These are phyloP conservation scores for Saccharomycopsis fodiens DNA, from an alignment of 805 yeast genomes.

Conservation along the genomic window DNA sequence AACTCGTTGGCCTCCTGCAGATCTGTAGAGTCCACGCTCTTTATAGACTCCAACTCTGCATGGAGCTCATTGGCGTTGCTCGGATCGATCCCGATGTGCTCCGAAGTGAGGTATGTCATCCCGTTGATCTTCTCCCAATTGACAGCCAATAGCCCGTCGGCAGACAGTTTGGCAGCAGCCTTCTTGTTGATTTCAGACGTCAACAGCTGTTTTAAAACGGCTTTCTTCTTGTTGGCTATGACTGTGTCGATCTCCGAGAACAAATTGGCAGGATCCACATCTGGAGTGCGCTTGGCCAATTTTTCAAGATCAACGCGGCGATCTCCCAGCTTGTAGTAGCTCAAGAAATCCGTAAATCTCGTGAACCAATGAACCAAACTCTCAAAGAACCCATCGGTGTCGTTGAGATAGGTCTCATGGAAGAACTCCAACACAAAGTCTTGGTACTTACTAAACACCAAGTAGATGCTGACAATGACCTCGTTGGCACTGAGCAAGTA, in stretches of 20 bases:
- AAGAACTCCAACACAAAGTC: constrained; percentile 66
- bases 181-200: constrained; percentile 24
- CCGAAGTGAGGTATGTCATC: constrained; percentile 33
- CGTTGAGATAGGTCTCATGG: constrained; percentile 76
- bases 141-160: constrained; percentile 28
- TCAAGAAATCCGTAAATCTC: constrained; percentile 52
- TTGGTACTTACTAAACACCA: constrained; percentile 64
- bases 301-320: constrained; percentile 5
- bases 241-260: constrained; percentile 33
- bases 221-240: constrained; percentile 32
- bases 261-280: constrained; percentile 26
- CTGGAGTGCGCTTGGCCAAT: constrained; percentile 16
- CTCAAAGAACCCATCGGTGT: constrained; percentile 62
- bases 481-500: constrained; percentile 47
- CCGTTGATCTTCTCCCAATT: constrained; percentile 40
- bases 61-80: constrained; percentile 11
- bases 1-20: not conserved
- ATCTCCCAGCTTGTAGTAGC: constrained; percentile 41
- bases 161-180: constrained; percentile 21
- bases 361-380: constrained; percentile 71
- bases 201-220: constrained; percentile 25
- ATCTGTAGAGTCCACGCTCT: constrained; percentile 3
- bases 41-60: constrained; percentile 8
- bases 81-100: constrained; percentile 38
- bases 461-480: constrained; percentile 59